Percentiles rank a stretch among this genome's conserved stretches.
These are phyloP conservation scores for Sporothrix euskadiensis DNA, from an alignment of 2,329 filamentous ascomycete species.

Conservation along the genomic window DNA sequence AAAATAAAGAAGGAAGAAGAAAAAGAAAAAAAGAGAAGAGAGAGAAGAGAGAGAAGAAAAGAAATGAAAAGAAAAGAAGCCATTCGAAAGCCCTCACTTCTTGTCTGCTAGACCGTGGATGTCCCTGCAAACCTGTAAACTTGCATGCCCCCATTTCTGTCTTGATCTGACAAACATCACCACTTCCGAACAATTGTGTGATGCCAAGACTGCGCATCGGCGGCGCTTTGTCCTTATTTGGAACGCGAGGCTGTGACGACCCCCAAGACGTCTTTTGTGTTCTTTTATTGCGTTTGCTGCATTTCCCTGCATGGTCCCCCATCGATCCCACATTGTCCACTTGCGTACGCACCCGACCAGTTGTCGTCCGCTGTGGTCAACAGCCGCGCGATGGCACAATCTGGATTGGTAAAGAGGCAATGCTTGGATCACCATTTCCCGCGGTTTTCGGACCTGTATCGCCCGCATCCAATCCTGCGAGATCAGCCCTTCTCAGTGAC, in stretches of 20 bases:
- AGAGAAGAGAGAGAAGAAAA: background rate
- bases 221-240: slow-evolving; percentile 17
- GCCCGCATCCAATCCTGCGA: background rate
- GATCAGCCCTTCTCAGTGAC: slow-evolving; percentile 10
- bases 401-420: slow-evolving; percentile 10
- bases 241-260: slow-evolving; percentile 18
- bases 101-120: background rate
- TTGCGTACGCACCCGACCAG: slow-evolving; percentile 4
- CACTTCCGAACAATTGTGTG: background rate
- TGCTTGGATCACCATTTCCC: background rate
- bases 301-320: slow-evolving; percentile 2
- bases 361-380: background rate
- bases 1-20: no score
- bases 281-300: background rate
- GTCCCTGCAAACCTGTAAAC: background rate
- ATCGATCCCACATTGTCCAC: slow-evolving; percentile 2
- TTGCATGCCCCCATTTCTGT: background rate
- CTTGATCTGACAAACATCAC: background rate
- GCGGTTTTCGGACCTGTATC: background rate
- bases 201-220: slow-evolving; percentile 16
- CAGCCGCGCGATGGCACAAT: slow-evolving; percentile 17
- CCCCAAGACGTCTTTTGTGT: slow-evolving; percentile 1
- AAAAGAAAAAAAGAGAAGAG: background rate
- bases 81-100: background rate
- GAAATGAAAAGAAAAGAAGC: background rate